These are phyloP conservation scores for Penstemon eatonii DNA, from an alignment of 257 asterid species.

Conservation along the genomic window DNA sequence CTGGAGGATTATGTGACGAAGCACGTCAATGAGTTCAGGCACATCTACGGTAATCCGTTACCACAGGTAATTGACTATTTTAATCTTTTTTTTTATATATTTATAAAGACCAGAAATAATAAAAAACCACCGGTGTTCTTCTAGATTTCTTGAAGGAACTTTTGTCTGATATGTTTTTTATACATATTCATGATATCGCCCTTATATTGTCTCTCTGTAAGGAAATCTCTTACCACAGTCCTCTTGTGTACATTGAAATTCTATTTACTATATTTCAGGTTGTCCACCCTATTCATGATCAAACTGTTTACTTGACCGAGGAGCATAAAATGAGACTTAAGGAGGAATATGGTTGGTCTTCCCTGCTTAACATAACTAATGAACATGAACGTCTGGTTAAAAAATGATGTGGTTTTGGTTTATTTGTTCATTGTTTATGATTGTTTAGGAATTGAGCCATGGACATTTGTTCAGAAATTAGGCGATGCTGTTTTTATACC, in stretches of 20 bases:
- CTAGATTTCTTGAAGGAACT: not conserved
- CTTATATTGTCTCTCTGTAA: constrained; percentile 15
- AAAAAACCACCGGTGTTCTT: constrained; percentile 1
- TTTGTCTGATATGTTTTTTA: not conserved
- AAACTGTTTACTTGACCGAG: constrained; percentile 68
- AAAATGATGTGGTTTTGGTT: not conserved
- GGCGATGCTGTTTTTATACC: constrained; percentile 93
- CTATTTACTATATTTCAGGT: constrained; percentile 41
- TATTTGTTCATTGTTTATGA: constrained; percentile 22
- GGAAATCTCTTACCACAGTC: not conserved
- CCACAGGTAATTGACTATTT: constrained; percentile 48
- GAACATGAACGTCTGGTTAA: not conserved
- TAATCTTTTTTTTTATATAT: constrained; percentile 9
- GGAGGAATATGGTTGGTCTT: constrained; percentile 77
- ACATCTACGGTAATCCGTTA: constrained; percentile 47
- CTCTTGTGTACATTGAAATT: not conserved
- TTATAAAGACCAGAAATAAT: not conserved
- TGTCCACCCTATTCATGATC: constrained; percentile 88
- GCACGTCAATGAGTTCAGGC: constrained; percentile 63
- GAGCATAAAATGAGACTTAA: constrained; percentile 79
- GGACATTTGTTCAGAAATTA: constrained; percentile 80
- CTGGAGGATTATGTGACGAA: constrained; percentile 55
- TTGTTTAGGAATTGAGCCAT: constrained; percentile 74
- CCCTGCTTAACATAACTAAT: constrained; percentile 15
- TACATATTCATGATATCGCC: not conserved